Evolutionary conservation across 2,329 filamentous ascomycete genomes (phyloP), one percentile per base, ranked within the genome.

Genomic region (Sarocladiaceae sp.): DNA sequence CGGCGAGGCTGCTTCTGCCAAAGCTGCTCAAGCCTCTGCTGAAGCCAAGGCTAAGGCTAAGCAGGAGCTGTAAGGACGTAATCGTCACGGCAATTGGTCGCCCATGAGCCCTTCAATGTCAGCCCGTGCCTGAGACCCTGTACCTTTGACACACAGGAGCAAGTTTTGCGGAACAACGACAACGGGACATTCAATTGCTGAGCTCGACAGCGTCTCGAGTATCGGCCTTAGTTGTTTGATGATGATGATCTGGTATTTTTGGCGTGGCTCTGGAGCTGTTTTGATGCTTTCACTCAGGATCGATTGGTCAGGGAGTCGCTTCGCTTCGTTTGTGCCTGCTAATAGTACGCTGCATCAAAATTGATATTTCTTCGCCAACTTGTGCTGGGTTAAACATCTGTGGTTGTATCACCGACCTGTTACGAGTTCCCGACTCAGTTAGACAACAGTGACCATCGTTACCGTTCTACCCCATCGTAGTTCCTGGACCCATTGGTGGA

Each of bases 1-100:
- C 1, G 63, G 68, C 1, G 65, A 73, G 16, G 68, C 60, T 15
- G 73, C 74, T 0, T 67, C 71, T 58, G 52, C 74, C 54, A 69
- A 74, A 59, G 69, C 68, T 11, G 56, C 54, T 3, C 60, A 70
- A 45, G 54, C 56, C 3, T 54, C 60, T 24, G 57, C 53, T 11
- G 48, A 54, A 4, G 60, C 58, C 2, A 54, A 60, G 42, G 46
- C 48, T 5, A 58, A 58, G 48, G 57, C 48, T 3, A 68, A 70
- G 52, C 63, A 73, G 48, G 75, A 79, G 61, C 57, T 79, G 55
- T 78, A 64, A 68, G 47, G 45, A 24, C 31, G 10, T 33, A 15
- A 33, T 18, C 11, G 9, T 29, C 26, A 29, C 26, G 26, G 26
- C 26, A 29, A 9, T 9, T 9, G n/a, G 9, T n/a, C n/a, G 26